These are phyloP conservation scores for Kodamaea suecica DNA, from an alignment of 1,139 yeast genomes.

Conservation along the genomic window DNA sequence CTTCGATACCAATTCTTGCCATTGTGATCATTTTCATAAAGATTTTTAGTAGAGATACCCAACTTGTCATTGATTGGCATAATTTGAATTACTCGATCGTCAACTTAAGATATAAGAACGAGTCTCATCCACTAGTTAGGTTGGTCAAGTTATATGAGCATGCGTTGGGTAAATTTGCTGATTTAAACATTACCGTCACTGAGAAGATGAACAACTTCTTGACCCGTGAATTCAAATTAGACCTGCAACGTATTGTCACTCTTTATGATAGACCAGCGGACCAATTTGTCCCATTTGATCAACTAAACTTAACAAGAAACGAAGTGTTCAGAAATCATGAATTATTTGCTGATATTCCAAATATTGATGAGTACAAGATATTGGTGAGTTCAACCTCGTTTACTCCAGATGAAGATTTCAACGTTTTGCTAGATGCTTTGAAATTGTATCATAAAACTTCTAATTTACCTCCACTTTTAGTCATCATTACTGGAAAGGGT, in stretches of 20 bases:
- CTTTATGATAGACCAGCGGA: conserved; percentile 75
- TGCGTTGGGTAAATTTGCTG: conserved; percentile 53
- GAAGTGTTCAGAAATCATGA: conserved; percentile 38
- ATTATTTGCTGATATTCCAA: conserved; percentile 35
- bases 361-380: conserved; percentile 48
- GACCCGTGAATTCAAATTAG: conserved; percentile 50
- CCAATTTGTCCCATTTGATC: conserved; percentile 54
- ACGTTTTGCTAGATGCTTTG: conserved; percentile 65
- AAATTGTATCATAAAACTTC: conserved; percentile 37
- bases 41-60: conserved; percentile 54
- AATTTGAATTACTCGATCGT: conserved; percentile 85
- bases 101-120: conserved; percentile 56
- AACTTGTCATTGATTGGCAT: conserved; percentile 91
- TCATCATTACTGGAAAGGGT: conserved; percentile 92
- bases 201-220: conserved; percentile 65
- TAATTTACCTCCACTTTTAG: conserved; percentile 48
- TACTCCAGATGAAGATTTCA: conserved; percentile 92
- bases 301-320: conserved; percentile 18
- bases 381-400: conserved; percentile 87
- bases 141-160: conserved; percentile 57
- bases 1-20: conserved; percentile 78
- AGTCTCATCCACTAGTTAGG: conserved; percentile 60
- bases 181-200: conserved; percentile 77
- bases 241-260: conserved; percentile 34
- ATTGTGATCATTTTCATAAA: conserved; percentile 56